These are phyloP conservation scores for Pichia deserticola DNA, from an alignment of 805 yeast species.

Conservation along the genomic window DNA sequence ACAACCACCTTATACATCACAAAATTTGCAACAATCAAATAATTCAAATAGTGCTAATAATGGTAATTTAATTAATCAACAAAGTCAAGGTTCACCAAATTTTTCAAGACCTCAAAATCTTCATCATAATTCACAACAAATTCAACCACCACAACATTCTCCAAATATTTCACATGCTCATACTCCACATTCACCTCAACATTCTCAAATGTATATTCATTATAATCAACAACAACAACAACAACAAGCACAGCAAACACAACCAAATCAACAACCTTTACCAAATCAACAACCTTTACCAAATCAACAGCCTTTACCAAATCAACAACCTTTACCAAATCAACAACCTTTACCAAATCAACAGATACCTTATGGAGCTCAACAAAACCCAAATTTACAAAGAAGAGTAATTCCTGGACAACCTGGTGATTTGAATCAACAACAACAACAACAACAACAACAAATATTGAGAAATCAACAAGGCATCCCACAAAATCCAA, in stretches of 20 bases:
- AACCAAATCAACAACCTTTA: neutral
- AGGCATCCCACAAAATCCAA: neutral
- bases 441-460: conserved; percentile 9
- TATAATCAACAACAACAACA: conserved; percentile 12
- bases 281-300: too few relatives aligned
- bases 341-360: too few relatives aligned
- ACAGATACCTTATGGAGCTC: conserved; percentile 11
- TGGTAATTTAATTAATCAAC: too few relatives aligned
- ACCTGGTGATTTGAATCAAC: too few relatives aligned
- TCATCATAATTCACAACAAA: conserved; percentile 10
- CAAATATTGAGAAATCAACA: conserved; percentile 1
- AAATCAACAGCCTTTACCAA: neutral
- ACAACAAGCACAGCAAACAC: conserved; percentile 17
- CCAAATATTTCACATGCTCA: conserved; percentile 13
- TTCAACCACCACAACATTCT: conserved; percentile 3
- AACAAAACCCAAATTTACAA: conserved; percentile 15
- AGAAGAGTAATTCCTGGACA: neutral
- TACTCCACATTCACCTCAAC: conserved; percentile 5
- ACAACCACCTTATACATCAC: neutral
- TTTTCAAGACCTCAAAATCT: neutral
- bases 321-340: too few relatives aligned
- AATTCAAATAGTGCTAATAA: too few relatives aligned
- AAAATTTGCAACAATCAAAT: too few relatives aligned
- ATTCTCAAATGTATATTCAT: neutral
- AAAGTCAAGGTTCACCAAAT: too few relatives aligned